phyloP scores from a whole-genome alignment of 2,329 filamentous ascomycete genomes.

The Phyllosticta paracitricarpa region DNA sequence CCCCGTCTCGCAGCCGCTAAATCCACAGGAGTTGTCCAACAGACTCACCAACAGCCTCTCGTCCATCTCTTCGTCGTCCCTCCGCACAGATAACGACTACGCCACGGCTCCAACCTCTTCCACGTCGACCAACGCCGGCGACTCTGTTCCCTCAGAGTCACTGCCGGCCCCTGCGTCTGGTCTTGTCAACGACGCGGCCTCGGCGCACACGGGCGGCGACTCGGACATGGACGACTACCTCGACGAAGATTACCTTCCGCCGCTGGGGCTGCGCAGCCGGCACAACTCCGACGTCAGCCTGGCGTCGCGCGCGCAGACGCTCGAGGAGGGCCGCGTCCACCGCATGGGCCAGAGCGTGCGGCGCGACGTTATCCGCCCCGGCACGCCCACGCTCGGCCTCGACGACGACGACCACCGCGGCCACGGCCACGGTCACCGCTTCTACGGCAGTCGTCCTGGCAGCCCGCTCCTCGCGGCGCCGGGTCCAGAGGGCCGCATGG shows the following conservation, averaged over 20 bases:
- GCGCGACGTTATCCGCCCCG: slow-evolving; percentile 48
- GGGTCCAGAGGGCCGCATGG: slow-evolving; percentile 22
- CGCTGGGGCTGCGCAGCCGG: slow-evolving; percentile 41
- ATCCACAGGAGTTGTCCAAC: slow-evolving; percentile 14
- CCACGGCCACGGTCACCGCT: neutral
- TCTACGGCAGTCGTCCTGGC: slow-evolving; percentile 16
- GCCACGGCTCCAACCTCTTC: slow-evolving; percentile 17
- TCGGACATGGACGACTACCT: slow-evolving; percentile 32
- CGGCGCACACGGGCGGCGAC: slow-evolving; percentile 15
- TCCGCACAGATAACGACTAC: slow-evolving; percentile 18
- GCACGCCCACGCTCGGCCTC: neutral
- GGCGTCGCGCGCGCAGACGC: slow-evolving; percentile 52
- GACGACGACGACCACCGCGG: neutral
- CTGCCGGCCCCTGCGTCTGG: slow-evolving; percentile 6
- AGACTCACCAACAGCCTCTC: slow-evolving; percentile 21
- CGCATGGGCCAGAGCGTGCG: slow-evolving; percentile 58
- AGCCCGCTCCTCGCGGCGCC: slow-evolving; percentile 8
- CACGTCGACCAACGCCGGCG: slow-evolving; percentile 13
- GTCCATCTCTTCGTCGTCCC: slow-evolving; percentile 17
- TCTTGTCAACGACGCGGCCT: neutral
- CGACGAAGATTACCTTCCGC: slow-evolving; percentile 19
- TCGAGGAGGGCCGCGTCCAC: slow-evolving; percentile 62
- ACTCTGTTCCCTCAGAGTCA: neutral
- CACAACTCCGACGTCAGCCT: slow-evolving; percentile 59
- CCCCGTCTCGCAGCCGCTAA: slow-evolving; percentile 25